Evolutionary conservation across 768 basidiomycete species (phyloP), one percentile per base, ranked within the genome.

Genomic region (Daedaleopsis sinensis): DNA sequence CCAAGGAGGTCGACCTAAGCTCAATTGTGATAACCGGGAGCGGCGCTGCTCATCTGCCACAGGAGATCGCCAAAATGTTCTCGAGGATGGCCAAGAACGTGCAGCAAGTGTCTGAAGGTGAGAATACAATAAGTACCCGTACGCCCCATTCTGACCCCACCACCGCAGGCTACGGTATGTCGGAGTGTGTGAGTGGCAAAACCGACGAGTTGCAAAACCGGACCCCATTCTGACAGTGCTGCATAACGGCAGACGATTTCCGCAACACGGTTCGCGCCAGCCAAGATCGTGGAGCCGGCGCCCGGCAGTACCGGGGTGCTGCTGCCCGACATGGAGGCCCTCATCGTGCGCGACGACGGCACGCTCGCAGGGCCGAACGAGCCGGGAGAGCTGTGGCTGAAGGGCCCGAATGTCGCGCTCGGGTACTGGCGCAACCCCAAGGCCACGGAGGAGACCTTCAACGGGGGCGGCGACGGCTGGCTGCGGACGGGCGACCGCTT

Each of bases 341-440:
- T 84, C n/a, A 76, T 87, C 44, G 65, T 88, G 16, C 79, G 81
- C 0, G 84, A 85, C 15, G 85, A 88, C 61, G 87, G 88, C 6
- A 67, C 73, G 6, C 80, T 85, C 1, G 87, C 84, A 0, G 78
- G 73, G 3, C 58, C 78, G 18, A 78, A 83, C 62, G 89, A 92
- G 68, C 74, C 81, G 0, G 91, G 89, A 0, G 89, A 93, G 64
- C 73, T 93, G 5, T 85, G 82, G 75, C 67, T 92, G 10, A 78
- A 76, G 39, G 81, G 87, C 16, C 69, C 59, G 0, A 88, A 84
- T 62, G 70, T 91, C 32, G 82, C 84, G 0, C 68, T 84, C 0
- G 91, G 91, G 0, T 94, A 93, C 71, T 88, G 84, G 84, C 83
- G 85, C 48, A 88, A 93, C 68, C 81, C 84, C 52, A 78, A 82